Percentiles rank a stretch among this genome's conserved stretches.
Conservation (phyloP, 2,329 filamentous ascomycete species). For the Amesomyces nigricolor region DNA sequence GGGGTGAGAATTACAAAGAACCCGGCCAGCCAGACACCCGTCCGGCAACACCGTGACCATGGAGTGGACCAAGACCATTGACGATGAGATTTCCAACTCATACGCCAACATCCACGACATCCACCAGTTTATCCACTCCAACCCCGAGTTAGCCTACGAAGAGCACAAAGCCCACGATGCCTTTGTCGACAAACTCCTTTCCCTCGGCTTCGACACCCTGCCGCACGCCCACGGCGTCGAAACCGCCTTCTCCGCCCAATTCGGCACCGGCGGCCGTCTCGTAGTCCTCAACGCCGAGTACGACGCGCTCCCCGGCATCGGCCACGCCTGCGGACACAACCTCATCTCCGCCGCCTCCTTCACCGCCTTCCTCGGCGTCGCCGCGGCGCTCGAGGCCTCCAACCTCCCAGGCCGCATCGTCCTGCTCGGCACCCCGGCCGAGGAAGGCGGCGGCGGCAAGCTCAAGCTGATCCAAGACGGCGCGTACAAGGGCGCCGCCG, state of each 20-base stretch:
- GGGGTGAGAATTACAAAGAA: too few relatives aligned
- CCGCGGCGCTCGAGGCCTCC: slow-evolving; percentile 31
- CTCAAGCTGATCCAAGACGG: slow-evolving; percentile 32
- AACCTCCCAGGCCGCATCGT: slow-evolving; percentile 33
- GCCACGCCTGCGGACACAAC: slow-evolving; percentile 43
- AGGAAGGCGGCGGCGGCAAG: slow-evolving; percentile 41
- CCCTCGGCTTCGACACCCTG: slow-evolving; percentile 41
- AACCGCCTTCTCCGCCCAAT: slow-evolving; percentile 46
- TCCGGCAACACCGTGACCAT: slow-evolving; percentile 4
- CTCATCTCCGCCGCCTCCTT: slow-evolving; percentile 39
- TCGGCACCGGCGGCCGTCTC: slow-evolving; percentile 38
- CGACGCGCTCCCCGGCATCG: slow-evolving; percentile 43
- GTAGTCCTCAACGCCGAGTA: slow-evolving; percentile 43
- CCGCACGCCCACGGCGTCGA: slow-evolving; percentile 46
- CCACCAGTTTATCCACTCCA: slow-evolving; percentile 33
- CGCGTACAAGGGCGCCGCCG: slow-evolving; percentile 31
- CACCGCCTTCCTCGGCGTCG: slow-evolving; percentile 37
- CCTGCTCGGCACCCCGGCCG: slow-evolving; percentile 40
- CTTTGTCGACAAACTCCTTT: slow-evolving; percentile 40
- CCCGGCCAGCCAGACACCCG: too few relatives aligned
- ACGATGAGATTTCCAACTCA: slow-evolving; percentile 17
- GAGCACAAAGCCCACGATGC: slow-evolving; percentile 48
- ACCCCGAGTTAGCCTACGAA: slow-evolving; percentile 48
- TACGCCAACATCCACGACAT: slow-evolving; percentile 23
- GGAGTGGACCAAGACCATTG: slow-evolving; percentile 19